phyloP scores from a whole-genome alignment of 225 moss, liverwort and hornwort species.

The Climacium dendroides region DNA sequence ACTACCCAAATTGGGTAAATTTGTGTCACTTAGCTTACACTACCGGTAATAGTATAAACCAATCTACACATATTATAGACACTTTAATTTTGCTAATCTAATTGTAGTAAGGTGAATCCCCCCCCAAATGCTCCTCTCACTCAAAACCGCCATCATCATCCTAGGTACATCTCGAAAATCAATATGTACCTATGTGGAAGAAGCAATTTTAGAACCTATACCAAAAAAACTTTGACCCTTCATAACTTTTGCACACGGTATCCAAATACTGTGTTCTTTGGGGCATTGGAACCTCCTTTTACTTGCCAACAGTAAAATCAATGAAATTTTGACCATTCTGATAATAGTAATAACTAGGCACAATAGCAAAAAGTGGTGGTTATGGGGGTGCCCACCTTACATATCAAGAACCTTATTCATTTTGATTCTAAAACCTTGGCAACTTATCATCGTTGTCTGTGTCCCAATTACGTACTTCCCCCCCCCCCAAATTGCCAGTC shows the following conservation, averaged over 20 bases:
- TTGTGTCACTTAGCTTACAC: neutral
- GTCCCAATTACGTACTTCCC: neutral
- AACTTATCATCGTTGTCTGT: neutral
- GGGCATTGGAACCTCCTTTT: neutral
- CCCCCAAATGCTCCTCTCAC: too few relatives aligned
- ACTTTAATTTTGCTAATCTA: too few relatives aligned
- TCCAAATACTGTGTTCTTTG: neutral
- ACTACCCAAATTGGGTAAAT: neutral
- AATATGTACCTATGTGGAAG: too few relatives aligned
- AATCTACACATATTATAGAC: neutral
- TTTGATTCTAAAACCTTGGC: neutral
- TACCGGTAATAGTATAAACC: neutral
- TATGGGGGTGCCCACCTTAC: neutral
- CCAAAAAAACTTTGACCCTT: neutral
- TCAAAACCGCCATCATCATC: too few relatives aligned
- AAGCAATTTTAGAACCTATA: neutral
- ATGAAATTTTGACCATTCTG: too few relatives aligned
- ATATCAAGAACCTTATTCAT: neutral
- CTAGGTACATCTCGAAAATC: too few relatives aligned
- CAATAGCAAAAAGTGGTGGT: neutral
- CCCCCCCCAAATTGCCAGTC: neutral
- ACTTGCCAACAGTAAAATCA: neutral
- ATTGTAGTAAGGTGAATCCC: accelerated
- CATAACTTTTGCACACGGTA: neutral
- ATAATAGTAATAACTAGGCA: too few relatives aligned